Evolutionary conservation across 441 rosid species (phyloP), one percentile per base, ranked within the genome.

Genomic region (Omphalea diandra): DNA sequence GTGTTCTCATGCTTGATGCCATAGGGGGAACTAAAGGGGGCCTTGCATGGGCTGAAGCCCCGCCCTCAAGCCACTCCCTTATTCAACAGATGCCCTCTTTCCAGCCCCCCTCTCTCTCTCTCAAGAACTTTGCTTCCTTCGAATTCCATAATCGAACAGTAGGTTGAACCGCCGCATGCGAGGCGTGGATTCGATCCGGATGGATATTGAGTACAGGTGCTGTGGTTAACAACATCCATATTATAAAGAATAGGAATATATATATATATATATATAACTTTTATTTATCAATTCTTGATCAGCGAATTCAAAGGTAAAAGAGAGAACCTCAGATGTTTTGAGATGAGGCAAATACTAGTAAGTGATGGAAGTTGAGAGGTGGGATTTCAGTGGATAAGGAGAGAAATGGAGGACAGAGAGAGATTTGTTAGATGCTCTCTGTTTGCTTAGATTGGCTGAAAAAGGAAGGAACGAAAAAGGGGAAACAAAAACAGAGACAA

Each of bases 91-190:
- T n/a, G n/a, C n/a, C n/a, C n/a, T n/a, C n/a, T n/a, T n/a, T n/a
- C n/a, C n/a, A n/a, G n/a, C n/a, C n/a, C n/a, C n/a, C n/a, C n/a
- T n/a, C n/a, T n/a, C n/a, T n/a, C n/a, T n/a, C n/a, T n/a, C n/a
- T 81, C 83, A 72, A 81, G 79, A 70, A 80, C 65, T 50, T 73
- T 61, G 64, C 67, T 69, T 43, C 71, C 78, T 58, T 79, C 81
- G 15, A 73, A 58, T 56, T 77, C 80, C 81, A 84, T 73, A 70
- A 68, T n/a, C 4, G 81, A 79, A 6, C 71, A 62, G 56, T 70
- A 29, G 50, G 72, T 43, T 24, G 73, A 65, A 35, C 65, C 69
- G 58, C 71, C 58, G 65, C 69, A 68, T 2, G 24, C 7, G 57
- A n/a, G 68, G 49, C 77, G 67, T 49, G 71, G 73, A 8, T 65